A percentile compares a stretch with the other conserved stretches of the same genome.
phyloP scores from a whole-genome alignment of 495 filamentous ascomycete species.

The Penicillium lividum region DNA sequence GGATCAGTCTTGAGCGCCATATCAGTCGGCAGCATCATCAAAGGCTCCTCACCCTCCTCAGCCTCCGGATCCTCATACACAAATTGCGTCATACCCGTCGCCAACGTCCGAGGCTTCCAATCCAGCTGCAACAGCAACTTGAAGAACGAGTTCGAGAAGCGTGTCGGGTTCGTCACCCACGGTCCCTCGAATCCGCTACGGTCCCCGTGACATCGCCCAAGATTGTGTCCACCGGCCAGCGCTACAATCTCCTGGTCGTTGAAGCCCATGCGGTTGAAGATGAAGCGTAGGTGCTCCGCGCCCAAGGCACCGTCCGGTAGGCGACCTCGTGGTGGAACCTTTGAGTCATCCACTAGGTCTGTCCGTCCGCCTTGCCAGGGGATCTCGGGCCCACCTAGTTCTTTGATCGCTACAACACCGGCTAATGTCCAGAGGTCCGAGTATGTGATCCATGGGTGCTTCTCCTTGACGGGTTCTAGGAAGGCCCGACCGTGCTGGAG shows the following conservation, averaged over 20 bases:
- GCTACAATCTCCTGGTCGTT: conserved; percentile 65
- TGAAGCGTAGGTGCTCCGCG: conserved; percentile 56
- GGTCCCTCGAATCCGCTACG: conserved; percentile 61
- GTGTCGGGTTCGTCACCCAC: conserved; percentile 65
- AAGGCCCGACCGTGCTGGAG: conserved; percentile 63
- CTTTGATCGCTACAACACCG: conserved; percentile 57
- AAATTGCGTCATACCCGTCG: conserved; percentile 58
- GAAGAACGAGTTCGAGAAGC: conserved; percentile 66
- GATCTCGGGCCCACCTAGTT: conserved; percentile 58
- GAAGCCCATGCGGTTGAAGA: conserved; percentile 68
- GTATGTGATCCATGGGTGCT: conserved; percentile 64
- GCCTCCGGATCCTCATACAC: conserved; percentile 59
- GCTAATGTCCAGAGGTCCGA: conserved; percentile 64
- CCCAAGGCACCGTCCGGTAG: conserved; percentile 61
- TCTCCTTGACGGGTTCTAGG: conserved; percentile 58
- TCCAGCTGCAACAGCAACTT: conserved; percentile 53
- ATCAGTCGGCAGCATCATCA: conserved; percentile 60
- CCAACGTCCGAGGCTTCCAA: conserved; percentile 55
- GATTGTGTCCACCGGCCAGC: conserved; percentile 59
- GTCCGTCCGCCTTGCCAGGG: conserved; percentile 57
- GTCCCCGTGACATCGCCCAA: conserved; percentile 62
- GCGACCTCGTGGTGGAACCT: conserved; percentile 57
- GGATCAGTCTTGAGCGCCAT: conserved; percentile 42
- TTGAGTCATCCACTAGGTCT: conserved; percentile 57
- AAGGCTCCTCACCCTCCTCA: conserved; percentile 46